Evolutionary conservation across 108 stramenopile species (phyloP).

Genomic region (Cyclotella baltica): DNA sequence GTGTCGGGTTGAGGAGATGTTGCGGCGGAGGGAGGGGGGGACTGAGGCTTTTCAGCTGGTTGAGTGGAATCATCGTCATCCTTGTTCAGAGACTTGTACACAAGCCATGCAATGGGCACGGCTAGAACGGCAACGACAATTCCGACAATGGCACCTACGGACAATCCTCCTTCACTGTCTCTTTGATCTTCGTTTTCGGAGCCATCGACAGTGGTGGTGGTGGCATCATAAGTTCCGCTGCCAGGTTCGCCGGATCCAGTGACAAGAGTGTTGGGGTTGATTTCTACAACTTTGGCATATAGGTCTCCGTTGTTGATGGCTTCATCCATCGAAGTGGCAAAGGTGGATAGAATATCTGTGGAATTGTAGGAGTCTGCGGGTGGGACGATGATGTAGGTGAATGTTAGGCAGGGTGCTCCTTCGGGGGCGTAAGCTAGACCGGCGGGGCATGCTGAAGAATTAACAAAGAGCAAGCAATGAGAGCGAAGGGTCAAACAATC

Average conservation of each 20-base stretch:
- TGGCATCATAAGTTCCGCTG: background rate
- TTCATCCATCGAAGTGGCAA: background rate
- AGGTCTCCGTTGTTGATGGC: background rate
- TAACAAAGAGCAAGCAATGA: too few species aligned
- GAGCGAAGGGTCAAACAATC: too few species aligned
- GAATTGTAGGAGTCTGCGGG: background rate
- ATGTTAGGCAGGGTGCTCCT: slow-evolving; percentile 3
- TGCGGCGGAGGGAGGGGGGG: too few species aligned
- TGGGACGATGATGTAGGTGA: background rate
- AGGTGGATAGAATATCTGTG: background rate
- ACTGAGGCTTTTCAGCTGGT: background rate
- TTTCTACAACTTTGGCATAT: background rate
- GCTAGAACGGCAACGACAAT: slow-evolving; percentile 1
- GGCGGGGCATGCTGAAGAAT: background rate
- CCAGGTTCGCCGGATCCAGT: slow-evolving; percentile 6
- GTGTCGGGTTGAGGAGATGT: too few species aligned
- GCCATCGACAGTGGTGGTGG: background rate
- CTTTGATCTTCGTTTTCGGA: background rate
- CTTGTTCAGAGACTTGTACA: background rate
- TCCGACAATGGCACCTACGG: background rate
- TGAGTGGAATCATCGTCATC: background rate
- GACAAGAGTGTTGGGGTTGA: background rate
- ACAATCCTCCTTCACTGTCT: background rate
- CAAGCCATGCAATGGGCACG: background rate
- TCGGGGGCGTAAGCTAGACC: slow-evolving; percentile 8